Evolutionary conservation across 2,329 filamentous ascomycete species (phyloP), one percentile per base, ranked within the genome.

Genomic region (Xylaria sp.): DNA sequence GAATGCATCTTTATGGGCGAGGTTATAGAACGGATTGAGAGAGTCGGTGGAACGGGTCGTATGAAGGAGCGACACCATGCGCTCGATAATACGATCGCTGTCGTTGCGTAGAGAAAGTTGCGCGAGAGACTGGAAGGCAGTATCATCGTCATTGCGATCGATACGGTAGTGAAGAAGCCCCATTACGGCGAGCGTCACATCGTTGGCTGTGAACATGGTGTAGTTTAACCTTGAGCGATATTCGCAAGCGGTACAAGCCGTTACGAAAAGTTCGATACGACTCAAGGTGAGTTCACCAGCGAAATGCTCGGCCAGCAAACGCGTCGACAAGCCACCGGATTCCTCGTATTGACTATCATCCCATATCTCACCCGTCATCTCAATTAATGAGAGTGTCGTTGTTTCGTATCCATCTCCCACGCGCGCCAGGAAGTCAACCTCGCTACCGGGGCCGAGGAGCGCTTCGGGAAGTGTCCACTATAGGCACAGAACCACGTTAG

Each of bases 161-260:
- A 72, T 53, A 68, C 78, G 74, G 58, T 77, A 72, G 33, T 73
- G 71, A 4, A 79, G 68, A 1, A 79, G 70, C 20, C 71, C 70
- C 77, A 79, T 79, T 2, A 79, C 74, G 2, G 78, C 78, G 23
- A 79, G 78, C 4, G 78, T 74, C 0, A 78, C 71, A 59, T 79
- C 78, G 4, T 73, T 77, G 10, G 66, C 26, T 0, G 61, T 70
- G n/a, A 58, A 69, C 51, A 61, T 63, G 4, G 38, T 51, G 49
- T 69, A 65, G 15, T 70, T 60, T 5, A 57, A 23, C 48, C 62
- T 60, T 0, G 42, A 53, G 6, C 72, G 68, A 4, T 59, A 67
- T 26, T 63, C 65, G n/a, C 77, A 69, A n/a, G 74, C 75, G 33
- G 33, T 28, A 74, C 67, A 7, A 79, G 73, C 75, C 4, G 72